Conservation (phyloP, 371 early-diverging fungal species). For the Haplosporangium sp. region DNA sequence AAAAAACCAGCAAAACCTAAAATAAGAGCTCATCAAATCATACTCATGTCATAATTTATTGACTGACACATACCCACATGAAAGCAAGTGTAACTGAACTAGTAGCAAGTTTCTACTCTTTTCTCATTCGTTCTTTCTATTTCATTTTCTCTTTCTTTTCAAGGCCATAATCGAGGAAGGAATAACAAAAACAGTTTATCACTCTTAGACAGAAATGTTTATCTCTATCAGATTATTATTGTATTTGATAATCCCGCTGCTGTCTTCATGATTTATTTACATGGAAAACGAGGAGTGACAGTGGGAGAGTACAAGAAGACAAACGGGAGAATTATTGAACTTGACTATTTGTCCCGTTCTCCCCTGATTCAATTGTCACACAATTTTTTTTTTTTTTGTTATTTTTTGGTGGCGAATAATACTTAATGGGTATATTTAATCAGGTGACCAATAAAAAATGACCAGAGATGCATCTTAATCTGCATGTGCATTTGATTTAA, state of each 20-base stretch:
- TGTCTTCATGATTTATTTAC: background rate
- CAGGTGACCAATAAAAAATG: background rate
- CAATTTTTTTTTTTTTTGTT: background rate
- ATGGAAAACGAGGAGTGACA: background rate
- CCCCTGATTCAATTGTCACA: conserved; percentile 4
- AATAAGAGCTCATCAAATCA: background rate
- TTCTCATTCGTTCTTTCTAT: background rate
- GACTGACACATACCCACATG: background rate
- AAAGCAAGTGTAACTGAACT: too few species aligned
- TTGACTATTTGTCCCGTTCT: background rate
- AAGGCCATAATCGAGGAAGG: too few species aligned
- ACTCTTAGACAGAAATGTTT: background rate
- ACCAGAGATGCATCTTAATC: too few species aligned
- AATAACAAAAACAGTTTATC: too few species aligned
- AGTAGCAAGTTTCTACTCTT: background rate
- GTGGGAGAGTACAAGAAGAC: background rate
- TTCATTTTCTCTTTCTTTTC: too few species aligned
- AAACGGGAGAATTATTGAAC: conserved; percentile 4
- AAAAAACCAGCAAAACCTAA: background rate
- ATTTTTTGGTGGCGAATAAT: conserved; percentile 1
- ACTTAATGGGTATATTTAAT: too few species aligned
- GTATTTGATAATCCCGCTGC: background rate
- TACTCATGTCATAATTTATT: background rate
- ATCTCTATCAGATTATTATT: background rate
- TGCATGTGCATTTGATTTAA: too few species aligned